phyloP scores from a whole-genome alignment of 768 basidiomycete species.

The Podaxis mareebaensis region DNA sequence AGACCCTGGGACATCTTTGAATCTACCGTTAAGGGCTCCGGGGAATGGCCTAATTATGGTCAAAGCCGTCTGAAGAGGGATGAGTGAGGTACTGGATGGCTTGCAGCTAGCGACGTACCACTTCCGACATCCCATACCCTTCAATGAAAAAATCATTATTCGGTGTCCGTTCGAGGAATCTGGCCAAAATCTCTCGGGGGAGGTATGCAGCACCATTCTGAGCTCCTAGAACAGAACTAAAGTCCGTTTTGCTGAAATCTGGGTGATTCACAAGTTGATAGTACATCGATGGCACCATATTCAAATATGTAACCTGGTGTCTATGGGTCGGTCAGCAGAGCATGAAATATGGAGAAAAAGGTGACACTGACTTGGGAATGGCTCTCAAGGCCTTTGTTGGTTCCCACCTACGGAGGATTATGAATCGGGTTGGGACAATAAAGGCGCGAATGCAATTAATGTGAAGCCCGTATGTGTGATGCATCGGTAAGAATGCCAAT shows the following conservation, averaged over 20 bases:
- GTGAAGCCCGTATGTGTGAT: constrained; percentile 66
- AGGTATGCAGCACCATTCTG: constrained; percentile 66
- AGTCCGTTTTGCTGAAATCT: constrained; percentile 44
- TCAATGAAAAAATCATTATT: constrained; percentile 28
- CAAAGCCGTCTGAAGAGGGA: constrained; percentile 53
- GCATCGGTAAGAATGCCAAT: constrained; percentile 64
- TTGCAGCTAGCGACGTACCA: constrained; percentile 30
- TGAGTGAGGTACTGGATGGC: not conserved
- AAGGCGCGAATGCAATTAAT: constrained; percentile 49
- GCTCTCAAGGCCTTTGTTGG: constrained; percentile 46
- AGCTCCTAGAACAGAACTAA: constrained; percentile 47
- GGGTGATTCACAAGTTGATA: constrained; percentile 66
- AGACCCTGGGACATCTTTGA: constrained; percentile 39
- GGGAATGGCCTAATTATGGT: constrained; percentile 42
- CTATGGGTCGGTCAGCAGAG: constrained; percentile 31
- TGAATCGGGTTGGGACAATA: constrained; percentile 41
- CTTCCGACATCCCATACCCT: constrained; percentile 76
- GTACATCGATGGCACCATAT: constrained; percentile 60
- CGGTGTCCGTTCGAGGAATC: constrained; percentile 36
- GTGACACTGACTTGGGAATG: constrained; percentile 53
- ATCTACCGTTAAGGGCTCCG: constrained; percentile 44
- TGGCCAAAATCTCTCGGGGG: constrained; percentile 51
- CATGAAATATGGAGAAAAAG: not conserved
- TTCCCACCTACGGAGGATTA: constrained; percentile 63
- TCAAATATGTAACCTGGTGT: constrained; percentile 50